Evolutionary conservation across 306 rosid genomes (phyloP), one percentile per base, ranked within the genome.

Genomic region (Sindora glabra): DNA sequence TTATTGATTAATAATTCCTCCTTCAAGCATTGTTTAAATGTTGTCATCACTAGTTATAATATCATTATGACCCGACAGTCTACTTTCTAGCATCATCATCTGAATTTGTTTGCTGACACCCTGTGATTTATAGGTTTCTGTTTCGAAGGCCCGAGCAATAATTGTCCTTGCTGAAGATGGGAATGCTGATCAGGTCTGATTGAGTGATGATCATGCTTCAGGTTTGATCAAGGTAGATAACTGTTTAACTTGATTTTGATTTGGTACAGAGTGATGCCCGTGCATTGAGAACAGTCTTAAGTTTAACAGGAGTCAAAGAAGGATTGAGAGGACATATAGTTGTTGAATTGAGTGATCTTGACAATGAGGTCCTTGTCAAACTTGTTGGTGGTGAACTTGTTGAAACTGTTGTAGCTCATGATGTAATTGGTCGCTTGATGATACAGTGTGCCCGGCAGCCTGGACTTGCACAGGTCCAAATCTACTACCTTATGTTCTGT

Each of bases 381-480:
- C 97, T 89, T 72, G 97, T 89, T 70, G 97, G 97, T 39, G 95
- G 92, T 50, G 92, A 89, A 60, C 95, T 86, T 83, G 87, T 89
- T 59, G 95, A 89, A 79, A 89, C 97, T 60, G 95, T 89, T 61
- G 95, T 89, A 77, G 97, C 97, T 61, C 97, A 89, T 64, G 95
- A 89, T 78, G 97, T 89, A 53, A 89, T 86, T 61, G 95, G 97
- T 29, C 95, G 97, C 62, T 72, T 89, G 83, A 89, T 89, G 97
- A 89, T 89, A 76, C 97, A 89, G 70, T 89, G 97, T 76, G 95
- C 97, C 44, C 82, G 89, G 68, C 97, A 86, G 76, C 97, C 97
- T 37, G 97, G 97, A 64, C 97, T 89, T 79, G 97, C 97, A 48
- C 95, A 89, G 92, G 97, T 89, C 51, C 29, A 49, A 70, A 57